A percentile compares a stretch with the other conserved stretches of the same genome.
Evolutionary conservation across 1,139 yeast genomes (phyloP).

Genomic region (Diutina ranongensis): DNA sequence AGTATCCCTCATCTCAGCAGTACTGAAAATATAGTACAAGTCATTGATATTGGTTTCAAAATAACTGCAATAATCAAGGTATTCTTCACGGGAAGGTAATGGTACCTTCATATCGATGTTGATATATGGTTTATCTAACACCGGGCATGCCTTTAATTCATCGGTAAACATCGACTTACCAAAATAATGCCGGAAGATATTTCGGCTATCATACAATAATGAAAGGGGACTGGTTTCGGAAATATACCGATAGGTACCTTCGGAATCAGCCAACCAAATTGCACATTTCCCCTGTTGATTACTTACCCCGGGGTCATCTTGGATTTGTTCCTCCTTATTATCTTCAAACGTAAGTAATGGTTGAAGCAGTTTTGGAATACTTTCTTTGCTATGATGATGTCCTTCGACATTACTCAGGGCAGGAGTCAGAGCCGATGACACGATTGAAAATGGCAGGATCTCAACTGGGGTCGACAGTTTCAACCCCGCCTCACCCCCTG

Average conservation of each 20-base stretch:
- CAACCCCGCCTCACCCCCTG: not conserved
- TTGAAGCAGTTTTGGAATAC: conserved; percentile 1
- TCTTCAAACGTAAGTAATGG: conserved; percentile 1
- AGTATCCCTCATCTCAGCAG: not conserved
- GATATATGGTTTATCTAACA: conserved; percentile 2
- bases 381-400: not conserved
- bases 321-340: not conserved
- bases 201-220: not conserved
- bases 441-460: not conserved
- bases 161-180: conserved; percentile 1
- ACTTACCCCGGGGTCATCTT: not conserved
- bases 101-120: conserved; percentile 1
- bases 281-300: conserved; percentile 5
- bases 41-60: conserved; percentile 1
- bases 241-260: conserved; percentile 3
- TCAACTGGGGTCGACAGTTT: not conserved
- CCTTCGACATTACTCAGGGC: not conserved
- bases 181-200: not conserved
- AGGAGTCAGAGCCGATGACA: not conserved
- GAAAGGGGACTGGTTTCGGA: conserved; percentile 2
- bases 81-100: not conserved
- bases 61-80: not conserved
- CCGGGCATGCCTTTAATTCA: conserved; percentile 3
- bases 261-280: conserved; percentile 5
- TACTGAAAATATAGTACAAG: not conserved